phyloP scores from a whole-genome alignment of 192 early-diverging fungal species.

The Mortierella claussenii region DNA sequence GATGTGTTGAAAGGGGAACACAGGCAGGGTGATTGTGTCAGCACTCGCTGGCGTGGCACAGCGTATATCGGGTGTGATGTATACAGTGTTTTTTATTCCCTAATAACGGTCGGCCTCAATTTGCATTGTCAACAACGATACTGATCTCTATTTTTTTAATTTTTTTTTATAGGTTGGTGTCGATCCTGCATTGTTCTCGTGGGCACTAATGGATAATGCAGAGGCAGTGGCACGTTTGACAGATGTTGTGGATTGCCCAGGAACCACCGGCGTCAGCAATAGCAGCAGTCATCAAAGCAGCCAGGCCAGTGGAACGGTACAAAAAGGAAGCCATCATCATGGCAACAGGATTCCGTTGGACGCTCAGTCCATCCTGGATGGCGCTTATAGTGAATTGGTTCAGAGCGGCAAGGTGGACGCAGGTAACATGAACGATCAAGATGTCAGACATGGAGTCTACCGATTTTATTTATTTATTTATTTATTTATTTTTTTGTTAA shows the following conservation, averaged over 20 bases:
- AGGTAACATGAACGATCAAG: slow-evolving; percentile 22
- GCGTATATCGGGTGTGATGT: no score
- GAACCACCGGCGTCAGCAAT: slow-evolving; percentile 30
- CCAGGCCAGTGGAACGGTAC: no score
- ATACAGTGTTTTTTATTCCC: no score
- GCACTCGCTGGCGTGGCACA: no score
- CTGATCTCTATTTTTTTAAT: neutral
- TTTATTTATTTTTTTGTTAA: no score
- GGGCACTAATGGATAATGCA: slow-evolving; percentile 71
- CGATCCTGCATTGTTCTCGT: slow-evolving; percentile 63
- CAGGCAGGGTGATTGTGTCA: no score
- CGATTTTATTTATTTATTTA: no score
- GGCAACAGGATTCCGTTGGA: slow-evolving; percentile 41
- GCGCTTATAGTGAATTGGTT: slow-evolving; percentile 59
- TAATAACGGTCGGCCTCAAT: no score
- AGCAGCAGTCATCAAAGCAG: neutral
- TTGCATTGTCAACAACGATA: no score
- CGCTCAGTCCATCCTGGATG: slow-evolving; percentile 63
- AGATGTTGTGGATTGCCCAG: slow-evolving; percentile 26
- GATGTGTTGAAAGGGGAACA: no score
- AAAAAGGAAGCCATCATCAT: no score
- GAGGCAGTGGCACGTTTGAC: slow-evolving; percentile 55
- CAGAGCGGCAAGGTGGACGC: slow-evolving; percentile 64
- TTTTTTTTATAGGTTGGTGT: slow-evolving; percentile 43
- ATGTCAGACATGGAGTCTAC: no score